phyloP scores from a whole-genome alignment of 2,329 filamentous ascomycete species.

The Penicillium griseofulvum region DNA sequence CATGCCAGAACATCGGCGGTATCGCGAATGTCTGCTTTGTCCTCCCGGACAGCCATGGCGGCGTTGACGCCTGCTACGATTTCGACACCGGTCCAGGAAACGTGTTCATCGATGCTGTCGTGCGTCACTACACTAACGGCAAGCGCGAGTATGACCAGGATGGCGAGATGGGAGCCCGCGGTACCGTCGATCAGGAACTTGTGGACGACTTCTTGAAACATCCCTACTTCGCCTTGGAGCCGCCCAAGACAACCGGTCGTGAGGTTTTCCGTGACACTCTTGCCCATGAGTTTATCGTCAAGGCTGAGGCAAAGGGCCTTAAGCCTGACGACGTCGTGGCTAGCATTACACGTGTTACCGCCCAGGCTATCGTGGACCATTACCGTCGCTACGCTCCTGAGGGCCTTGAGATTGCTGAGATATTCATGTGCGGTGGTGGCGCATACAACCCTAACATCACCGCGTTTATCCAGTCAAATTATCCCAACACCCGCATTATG shows the following conservation, averaged over 20 bases:
- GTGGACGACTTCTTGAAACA: conserved; percentile 53
- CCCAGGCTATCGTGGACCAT: conserved; percentile 54
- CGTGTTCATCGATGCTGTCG: conserved; percentile 55
- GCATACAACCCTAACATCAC: conserved; percentile 59
- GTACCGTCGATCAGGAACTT: conserved; percentile 51
- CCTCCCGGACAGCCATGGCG: conserved; percentile 21
- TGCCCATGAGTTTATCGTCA: conserved; percentile 52
- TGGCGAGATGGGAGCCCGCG: conserved; percentile 51
- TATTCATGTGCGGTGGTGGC: conserved; percentile 62
- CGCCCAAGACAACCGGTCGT: conserved; percentile 58
- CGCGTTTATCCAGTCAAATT: conserved; percentile 51
- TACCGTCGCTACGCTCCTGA: conserved; percentile 46
- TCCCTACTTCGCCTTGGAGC: conserved; percentile 52
- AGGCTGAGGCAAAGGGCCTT: conserved; percentile 47
- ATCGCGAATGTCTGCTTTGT: conserved; percentile 59
- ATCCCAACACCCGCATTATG: conserved; percentile 50
- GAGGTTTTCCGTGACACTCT: conserved; percentile 60
- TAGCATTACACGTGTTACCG: conserved; percentile 59
- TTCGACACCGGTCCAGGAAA: conserved; percentile 60
- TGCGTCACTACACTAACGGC: conserved; percentile 55
- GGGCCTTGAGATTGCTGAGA: conserved; percentile 50
- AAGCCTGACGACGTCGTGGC: conserved; percentile 55
- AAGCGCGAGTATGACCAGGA: conserved; percentile 52
- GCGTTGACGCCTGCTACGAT: conserved; percentile 45
- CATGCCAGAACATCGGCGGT: conserved; percentile 61